phyloP scores from a whole-genome alignment of 1,284 basidiomycete genomes.

The Mycena sp. region DNA sequence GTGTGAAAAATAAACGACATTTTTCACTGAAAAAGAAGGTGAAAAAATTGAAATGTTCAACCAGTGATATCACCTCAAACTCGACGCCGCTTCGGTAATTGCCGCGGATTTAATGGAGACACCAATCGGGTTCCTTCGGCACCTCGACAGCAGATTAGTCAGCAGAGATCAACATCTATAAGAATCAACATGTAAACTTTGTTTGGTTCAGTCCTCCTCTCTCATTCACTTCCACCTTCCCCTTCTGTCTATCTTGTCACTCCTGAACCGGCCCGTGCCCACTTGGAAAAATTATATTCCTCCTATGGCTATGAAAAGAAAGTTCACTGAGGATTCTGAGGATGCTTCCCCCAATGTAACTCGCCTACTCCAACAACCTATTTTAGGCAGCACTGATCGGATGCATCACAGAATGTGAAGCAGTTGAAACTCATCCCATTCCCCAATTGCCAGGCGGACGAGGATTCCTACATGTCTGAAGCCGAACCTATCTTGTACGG shows the following conservation, averaged over 20 bases:
- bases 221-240: not conserved
- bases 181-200: not conserved
- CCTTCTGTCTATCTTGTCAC: slow-evolving; percentile 30
- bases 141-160: not conserved
- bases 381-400: slow-evolving; percentile 17
- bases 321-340: slow-evolving; percentile 68
- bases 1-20: no score
- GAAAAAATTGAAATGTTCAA: no score
- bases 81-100: no score
- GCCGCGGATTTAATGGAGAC: no score
- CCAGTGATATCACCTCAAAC: no score
- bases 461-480: slow-evolving; percentile 77
- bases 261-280: slow-evolving; percentile 31
- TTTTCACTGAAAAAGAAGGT: no score
- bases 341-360: slow-evolving; percentile 58
- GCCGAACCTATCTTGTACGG: slow-evolving; percentile 61
- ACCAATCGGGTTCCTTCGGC: no score
- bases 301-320: slow-evolving; percentile 76
- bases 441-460: slow-evolving; percentile 66
- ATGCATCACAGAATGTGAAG: slow-evolving; percentile 58
- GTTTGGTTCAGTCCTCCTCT: not conserved
- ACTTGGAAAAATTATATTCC: slow-evolving; percentile 15
- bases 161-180: not conserved
- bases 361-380: slow-evolving; percentile 22
- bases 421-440: slow-evolving; percentile 79